Percentiles rank a stretch among this genome's conserved stretches.
phyloP scores from a whole-genome alignment of 257 asterid genomes.

The Mitragyna speciosa region DNA sequence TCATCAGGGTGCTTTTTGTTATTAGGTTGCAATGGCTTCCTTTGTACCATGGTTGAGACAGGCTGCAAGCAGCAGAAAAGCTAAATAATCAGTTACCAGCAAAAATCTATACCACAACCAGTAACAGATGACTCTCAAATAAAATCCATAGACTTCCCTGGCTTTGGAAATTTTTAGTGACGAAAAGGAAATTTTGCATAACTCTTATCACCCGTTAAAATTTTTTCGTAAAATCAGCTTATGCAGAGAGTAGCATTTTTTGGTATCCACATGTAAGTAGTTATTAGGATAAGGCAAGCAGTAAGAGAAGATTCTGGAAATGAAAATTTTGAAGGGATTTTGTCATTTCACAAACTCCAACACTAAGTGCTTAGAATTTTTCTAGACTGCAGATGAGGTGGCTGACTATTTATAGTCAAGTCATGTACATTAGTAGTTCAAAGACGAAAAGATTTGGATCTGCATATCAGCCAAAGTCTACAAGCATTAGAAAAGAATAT shows the following conservation, averaged over 20 bases:
- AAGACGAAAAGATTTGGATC: not conserved
- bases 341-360: not conserved
- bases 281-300: not conserved
- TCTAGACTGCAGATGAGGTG: not conserved
- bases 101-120: not conserved
- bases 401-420: not conserved
- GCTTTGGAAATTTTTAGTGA: not conserved
- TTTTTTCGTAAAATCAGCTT: not conserved
- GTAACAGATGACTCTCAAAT: not conserved
- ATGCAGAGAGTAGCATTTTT: not conserved
- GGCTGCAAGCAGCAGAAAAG: slow-evolving; percentile 40
- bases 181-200: not conserved
- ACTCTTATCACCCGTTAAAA: no score
- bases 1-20: slow-evolving; percentile 70
- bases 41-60: slow-evolving; percentile 40
- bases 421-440: not conserved
- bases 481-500: not conserved
- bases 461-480: not conserved
- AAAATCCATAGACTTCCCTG: slow-evolving; percentile 1
- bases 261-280: not conserved
- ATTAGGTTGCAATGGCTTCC: slow-evolving; percentile 68
- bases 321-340: not conserved
- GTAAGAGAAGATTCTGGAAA: not conserved
- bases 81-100: slow-evolving; percentile 14
- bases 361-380: not conserved